These are phyloP conservation scores for Trichoderma sp. DNA, from an alignment of 2,329 filamentous ascomycete genomes.

Conservation along the genomic window DNA sequence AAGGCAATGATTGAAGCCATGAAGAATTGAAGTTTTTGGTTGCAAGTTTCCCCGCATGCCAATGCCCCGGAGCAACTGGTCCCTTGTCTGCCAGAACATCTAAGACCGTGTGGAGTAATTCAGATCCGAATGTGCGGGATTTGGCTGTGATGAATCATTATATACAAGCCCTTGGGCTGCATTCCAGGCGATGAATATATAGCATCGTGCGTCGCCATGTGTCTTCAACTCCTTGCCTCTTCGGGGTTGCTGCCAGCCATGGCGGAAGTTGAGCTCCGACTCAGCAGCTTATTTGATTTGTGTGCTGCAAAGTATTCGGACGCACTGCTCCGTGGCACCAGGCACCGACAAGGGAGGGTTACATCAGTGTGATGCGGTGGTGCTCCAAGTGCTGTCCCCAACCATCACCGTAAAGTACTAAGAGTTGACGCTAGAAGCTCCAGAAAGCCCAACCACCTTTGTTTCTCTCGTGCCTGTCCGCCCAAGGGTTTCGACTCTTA, in stretches of 20 bases:
- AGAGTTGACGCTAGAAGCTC: slow-evolving; percentile 5
- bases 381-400: not conserved
- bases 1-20: not conserved
- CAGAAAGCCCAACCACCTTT: not conserved
- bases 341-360: slow-evolving; percentile 15
- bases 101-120: not conserved
- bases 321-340: slow-evolving; percentile 5
- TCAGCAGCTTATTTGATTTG: not conserved
- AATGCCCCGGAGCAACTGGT: not conserved
- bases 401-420: not conserved
- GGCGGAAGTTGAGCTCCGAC: slow-evolving; percentile 1
- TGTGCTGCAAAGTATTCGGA: not conserved
- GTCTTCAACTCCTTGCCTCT: not conserved
- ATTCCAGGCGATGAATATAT: not conserved
- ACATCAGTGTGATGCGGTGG: slow-evolving; percentile 19
- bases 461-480: not conserved
- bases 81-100: not conserved
- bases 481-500: not conserved
- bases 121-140: not conserved
- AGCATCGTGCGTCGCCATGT: not conserved
- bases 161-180: not conserved
- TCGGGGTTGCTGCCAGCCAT: not conserved
- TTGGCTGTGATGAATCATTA: not conserved
- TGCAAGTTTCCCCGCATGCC: not conserved
- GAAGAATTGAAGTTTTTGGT: not conserved